Percentiles rank a stretch among this genome's conserved stretches.
Conservation (phyloP, 805 yeast species). For the Metschnikowia lachancei region DNA sequence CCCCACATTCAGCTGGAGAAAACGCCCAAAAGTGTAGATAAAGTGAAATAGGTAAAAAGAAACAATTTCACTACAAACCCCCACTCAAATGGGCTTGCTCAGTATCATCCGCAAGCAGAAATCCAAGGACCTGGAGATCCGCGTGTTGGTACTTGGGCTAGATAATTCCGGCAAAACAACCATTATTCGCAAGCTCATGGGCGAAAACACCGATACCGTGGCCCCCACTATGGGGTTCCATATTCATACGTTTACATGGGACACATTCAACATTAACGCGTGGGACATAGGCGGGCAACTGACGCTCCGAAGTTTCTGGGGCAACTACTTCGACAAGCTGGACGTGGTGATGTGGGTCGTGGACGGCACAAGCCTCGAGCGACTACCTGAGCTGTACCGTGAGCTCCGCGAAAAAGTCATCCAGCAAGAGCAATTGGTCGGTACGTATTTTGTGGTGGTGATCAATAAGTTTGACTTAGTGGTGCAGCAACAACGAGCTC, state of each 20-base stretch:
- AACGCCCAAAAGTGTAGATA: background rate
- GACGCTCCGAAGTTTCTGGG: constrained; percentile 49
- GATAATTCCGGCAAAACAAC: constrained; percentile 94
- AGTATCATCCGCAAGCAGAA: constrained; percentile 80
- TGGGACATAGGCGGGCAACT: constrained; percentile 86
- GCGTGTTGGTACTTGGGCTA: constrained; percentile 76
- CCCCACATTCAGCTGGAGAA: too few species aligned
- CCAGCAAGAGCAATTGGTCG: constrained; percentile 64
- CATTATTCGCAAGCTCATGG: constrained; percentile 58
- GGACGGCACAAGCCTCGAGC: constrained; percentile 58
- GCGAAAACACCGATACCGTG: constrained; percentile 50
- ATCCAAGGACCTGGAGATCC: constrained; percentile 70
- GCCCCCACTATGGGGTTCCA: constrained; percentile 91
- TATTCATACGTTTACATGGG: constrained; percentile 55
- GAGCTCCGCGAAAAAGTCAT: constrained; percentile 65
- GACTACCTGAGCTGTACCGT: constrained; percentile 60
- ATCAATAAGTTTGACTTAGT: constrained; percentile 74
- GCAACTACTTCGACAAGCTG: constrained; percentile 79
- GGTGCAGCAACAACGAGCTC: constrained; percentile 23
- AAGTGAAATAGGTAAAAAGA: background rate
- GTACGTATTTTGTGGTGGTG: constrained; percentile 63
- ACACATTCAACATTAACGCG: constrained; percentile 49
- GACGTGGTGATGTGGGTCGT: constrained; percentile 85
- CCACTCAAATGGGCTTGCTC: constrained; percentile 89
- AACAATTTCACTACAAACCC: too few species aligned